Evolutionary conservation across 495 filamentous ascomycete genomes (phyloP).

Genomic region (Glarea lozoyensis): DNA sequence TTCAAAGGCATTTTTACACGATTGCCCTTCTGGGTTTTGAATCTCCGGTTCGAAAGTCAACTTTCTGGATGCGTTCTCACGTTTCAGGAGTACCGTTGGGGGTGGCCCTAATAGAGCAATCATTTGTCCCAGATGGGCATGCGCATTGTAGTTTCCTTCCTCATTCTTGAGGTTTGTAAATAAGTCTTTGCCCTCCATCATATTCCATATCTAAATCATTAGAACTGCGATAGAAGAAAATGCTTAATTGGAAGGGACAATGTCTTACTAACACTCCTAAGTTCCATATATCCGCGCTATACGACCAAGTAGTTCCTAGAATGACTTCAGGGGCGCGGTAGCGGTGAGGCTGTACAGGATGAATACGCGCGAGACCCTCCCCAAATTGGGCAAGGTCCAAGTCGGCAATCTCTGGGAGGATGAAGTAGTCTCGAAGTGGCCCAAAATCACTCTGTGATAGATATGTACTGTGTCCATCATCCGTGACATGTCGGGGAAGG

Average conservation of each 20-base stretch:
- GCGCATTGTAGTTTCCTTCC: constrained; percentile 4
- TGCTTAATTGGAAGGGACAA: constrained; percentile 11
- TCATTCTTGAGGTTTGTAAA: constrained; percentile 23
- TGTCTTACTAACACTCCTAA: constrained; percentile 32
- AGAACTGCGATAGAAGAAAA: constrained; percentile 18
- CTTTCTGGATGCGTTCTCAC: constrained; percentile 1
- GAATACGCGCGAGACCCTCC: constrained; percentile 27
- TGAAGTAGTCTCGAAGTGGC: constrained; percentile 25
- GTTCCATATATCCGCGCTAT: constrained; percentile 35
- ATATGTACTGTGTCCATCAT: constrained; percentile 29
- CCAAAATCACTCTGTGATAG: constrained; percentile 31
- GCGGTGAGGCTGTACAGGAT: constrained; percentile 29
- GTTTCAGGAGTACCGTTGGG: constrained; percentile 6
- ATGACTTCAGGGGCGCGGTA: constrained; percentile 39
- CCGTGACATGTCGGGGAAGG: constrained; percentile 1
- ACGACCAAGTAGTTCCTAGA: constrained; percentile 31
- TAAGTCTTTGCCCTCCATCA: constrained; percentile 12
- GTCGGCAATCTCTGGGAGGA: constrained; percentile 29
- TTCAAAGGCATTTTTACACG: constrained; percentile 2
- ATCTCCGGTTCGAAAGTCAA: constrained; percentile 8
- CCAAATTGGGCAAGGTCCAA: constrained; percentile 29
- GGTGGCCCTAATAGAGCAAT: constrained; percentile 17
- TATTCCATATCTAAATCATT: constrained; percentile 20
- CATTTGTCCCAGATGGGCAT: constrained; percentile 17
- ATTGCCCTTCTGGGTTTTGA: constrained; percentile 1